phyloP scores from a whole-genome alignment of 2,329 filamentous ascomycete species.

The Calonectria fujianensis region DNA sequence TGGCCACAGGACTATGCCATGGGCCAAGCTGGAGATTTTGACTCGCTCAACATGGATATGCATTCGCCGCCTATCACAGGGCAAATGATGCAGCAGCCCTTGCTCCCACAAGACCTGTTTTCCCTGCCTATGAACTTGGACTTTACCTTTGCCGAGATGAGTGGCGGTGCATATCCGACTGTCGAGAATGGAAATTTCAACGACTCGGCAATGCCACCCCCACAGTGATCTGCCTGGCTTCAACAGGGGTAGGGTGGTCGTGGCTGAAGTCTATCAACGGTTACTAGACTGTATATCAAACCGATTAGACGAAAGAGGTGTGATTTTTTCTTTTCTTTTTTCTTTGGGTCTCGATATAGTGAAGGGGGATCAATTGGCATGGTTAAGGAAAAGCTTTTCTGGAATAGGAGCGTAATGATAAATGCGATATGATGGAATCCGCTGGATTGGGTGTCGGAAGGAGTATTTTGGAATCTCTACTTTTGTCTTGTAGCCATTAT shows the following conservation, averaged over 20 bases:
- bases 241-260: not conserved
- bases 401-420: slow-evolving; percentile 48
- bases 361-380: not conserved
- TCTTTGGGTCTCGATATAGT: not conserved
- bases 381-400: slow-evolving; percentile 19
- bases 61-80: slow-evolving; percentile 60
- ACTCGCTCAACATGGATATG: slow-evolving; percentile 65
- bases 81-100: slow-evolving; percentile 84
- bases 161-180: slow-evolving; percentile 77
- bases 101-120: slow-evolving; percentile 95
- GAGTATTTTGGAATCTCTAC: slow-evolving; percentile 31
- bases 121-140: slow-evolving; percentile 97
- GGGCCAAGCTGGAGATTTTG: slow-evolving; percentile 62
- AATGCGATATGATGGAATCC: slow-evolving; percentile 48
- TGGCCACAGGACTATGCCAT: slow-evolving; percentile 69
- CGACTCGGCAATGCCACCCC: slow-evolving; percentile 19
- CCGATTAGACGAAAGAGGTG: not conserved
- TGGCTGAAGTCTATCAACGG: slow-evolving; percentile 11
- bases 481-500: slow-evolving; percentile 28
- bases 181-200: slow-evolving; percentile 77
- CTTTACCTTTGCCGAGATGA: slow-evolving; percentile 86
- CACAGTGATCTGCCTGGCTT: slow-evolving; percentile 5
- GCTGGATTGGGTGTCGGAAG: slow-evolving; percentile 34
- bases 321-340: not conserved
- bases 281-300: slow-evolving; percentile 41